Evolutionary conservation across 1,139 yeast genomes (phyloP), one percentile per base, ranked within the genome.

Genomic region (Debaryomyces sp.): DNA sequence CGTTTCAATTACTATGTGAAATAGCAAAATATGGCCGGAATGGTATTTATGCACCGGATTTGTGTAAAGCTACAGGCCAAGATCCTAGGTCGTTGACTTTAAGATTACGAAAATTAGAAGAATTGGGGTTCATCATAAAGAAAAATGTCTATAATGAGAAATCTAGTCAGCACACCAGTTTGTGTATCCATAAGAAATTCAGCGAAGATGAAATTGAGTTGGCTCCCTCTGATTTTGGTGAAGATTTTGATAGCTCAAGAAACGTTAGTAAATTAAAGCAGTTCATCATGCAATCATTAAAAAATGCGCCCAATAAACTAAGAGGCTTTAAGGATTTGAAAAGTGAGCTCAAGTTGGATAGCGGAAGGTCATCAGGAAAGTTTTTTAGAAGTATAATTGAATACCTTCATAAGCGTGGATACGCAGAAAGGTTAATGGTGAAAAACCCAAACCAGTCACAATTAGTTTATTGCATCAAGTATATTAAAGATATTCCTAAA

Each of bases 11-110:
- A 37, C 54, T 76, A 18, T 68, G 75, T 55, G 80, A 73, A 41
- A 73, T 87, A 45, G 87, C 90, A 0, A 78, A 75, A 51, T 62
- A 78, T 36, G 84, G 83, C 21, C 67, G 73, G 0, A 57, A 63
- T 1, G 94, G 94, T 9, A 78, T 85, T 10, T 75, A 79, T 49
- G 79, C 91, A 0, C 71, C 82, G 29, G 82, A 81, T 26, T 67
- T 87, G 50, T 78, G 83, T 5, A 70, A 71, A 38, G 71, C 68
- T 13, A 81, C 90, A 0, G 80, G 79, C 6, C 94, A 87, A 63
- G 94, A 87, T 58, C 81, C 85, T n/a, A 73, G 92, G 52, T 85
- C 91, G 47, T 69, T 85, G 37, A 84, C 91, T 0, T 73, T 82
- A 1, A 72, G 94, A 55, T 70, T 85, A 47, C 81, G 80, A 55